A percentile compares a stretch with the other conserved stretches of the same genome.
These are phyloP conservation scores for Bruguiera parviflora DNA, from an alignment of 345 rosid genomes.

Conservation along the genomic window DNA sequence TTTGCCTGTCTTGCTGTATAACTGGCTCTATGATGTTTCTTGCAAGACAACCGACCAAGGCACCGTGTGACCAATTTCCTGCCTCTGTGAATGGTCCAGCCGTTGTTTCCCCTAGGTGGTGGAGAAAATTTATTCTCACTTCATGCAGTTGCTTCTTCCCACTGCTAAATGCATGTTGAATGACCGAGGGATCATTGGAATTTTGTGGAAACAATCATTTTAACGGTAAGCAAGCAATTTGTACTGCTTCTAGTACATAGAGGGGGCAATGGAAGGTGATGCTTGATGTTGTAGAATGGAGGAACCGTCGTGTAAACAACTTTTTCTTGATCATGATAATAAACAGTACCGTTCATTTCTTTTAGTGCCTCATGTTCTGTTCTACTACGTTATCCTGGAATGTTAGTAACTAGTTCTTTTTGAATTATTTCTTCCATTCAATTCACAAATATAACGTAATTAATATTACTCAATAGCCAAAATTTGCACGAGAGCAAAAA, in stretches of 20 bases:
- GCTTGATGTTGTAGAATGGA: slow-evolving; percentile 27
- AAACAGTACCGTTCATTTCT: no score
- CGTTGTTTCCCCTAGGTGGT: slow-evolving; percentile 25
- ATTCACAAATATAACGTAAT: no score
- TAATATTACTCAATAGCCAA: no score
- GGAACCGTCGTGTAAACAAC: not conserved
- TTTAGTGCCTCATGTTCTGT: no score
- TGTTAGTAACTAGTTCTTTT: no score
- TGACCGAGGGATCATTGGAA: slow-evolving; percentile 17
- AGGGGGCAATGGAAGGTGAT: slow-evolving; percentile 5
- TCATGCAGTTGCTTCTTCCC: slow-evolving; percentile 19
- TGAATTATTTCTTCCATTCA: no score
- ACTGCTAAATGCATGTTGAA: slow-evolving; percentile 12
- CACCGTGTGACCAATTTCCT: slow-evolving; percentile 10
- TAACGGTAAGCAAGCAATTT: not conserved
- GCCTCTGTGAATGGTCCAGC: slow-evolving; percentile 23
- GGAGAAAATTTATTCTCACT: slow-evolving; percentile 44
- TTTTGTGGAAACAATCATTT: slow-evolving; percentile 8
- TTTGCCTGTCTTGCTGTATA: not conserved
- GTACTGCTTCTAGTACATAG: slow-evolving; percentile 11
- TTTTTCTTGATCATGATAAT: not conserved
- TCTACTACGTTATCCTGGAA: no score
- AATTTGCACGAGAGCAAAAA: no score
- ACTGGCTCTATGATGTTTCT: slow-evolving; percentile 20
- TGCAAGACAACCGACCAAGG: slow-evolving; percentile 24